Conservation (phyloP, 1,284 basidiomycete species). For the Rhodofomes roseus region DNA sequence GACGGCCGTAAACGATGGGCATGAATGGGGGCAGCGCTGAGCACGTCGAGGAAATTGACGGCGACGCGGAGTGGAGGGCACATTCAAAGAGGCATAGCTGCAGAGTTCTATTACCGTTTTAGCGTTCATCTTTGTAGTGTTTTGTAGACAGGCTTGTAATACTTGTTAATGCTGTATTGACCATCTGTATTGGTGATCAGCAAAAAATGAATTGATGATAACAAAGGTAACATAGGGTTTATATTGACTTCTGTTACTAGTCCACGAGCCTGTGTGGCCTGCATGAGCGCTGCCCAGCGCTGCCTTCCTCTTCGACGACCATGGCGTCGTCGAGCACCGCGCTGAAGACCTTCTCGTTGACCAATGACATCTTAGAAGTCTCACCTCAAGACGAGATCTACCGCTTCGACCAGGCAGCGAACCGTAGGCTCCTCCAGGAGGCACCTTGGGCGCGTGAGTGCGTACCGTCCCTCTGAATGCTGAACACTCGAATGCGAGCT, state of each 20-base stretch:
- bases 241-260: not conserved
- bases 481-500: not conserved
- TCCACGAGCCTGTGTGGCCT: not conserved
- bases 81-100: not conserved
- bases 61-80: not conserved
- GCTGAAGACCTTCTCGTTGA: conserved; percentile 79
- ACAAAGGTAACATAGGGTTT: not conserved
- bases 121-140: too few species aligned
- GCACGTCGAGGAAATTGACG: not conserved
- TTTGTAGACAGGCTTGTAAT: too few species aligned
- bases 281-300: not conserved
- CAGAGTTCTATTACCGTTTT: too few species aligned
- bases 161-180: too few species aligned
- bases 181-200: not conserved
- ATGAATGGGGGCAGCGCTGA: not conserved
- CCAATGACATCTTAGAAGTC: conserved; percentile 74
- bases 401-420: conserved; percentile 71
- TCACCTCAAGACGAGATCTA: conserved; percentile 80
- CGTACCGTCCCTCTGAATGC: conserved; percentile 6
- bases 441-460: conserved; percentile 90
- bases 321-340: conserved; percentile 45
- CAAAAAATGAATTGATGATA: not conserved
- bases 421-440: conserved; percentile 68
- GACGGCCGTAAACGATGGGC: not conserved
- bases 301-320: conserved; percentile 7